phyloP scores from a whole-genome alignment of 2,329 filamentous ascomycete genomes.

The Fusarium sp. region DNA sequence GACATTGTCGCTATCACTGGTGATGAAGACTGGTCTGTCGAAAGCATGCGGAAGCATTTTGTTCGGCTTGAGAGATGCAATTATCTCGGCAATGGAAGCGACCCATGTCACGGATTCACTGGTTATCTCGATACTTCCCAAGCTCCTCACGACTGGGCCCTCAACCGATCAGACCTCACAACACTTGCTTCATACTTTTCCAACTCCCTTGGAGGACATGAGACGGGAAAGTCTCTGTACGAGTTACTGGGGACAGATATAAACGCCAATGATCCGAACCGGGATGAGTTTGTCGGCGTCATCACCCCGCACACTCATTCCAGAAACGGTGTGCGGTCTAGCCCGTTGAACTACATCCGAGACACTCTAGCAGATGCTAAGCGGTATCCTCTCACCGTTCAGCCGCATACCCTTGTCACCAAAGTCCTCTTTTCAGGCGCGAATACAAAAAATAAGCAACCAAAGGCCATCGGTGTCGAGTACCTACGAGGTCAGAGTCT shows the following conservation, averaged over 20 bases:
- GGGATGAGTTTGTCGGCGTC: background rate
- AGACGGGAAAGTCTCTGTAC: background rate
- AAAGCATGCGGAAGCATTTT: conserved; percentile 63
- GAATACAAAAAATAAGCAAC: background rate
- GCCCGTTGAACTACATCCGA: background rate
- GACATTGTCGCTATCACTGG: background rate
- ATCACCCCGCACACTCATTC: background rate
- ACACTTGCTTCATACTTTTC: background rate
- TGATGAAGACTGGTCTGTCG: background rate
- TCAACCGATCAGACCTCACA: background rate
- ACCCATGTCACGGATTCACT: background rate
- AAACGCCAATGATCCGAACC: background rate
- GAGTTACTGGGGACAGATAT: background rate
- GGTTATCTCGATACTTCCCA: background rate
- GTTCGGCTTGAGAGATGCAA: background rate
- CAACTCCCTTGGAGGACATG: background rate
- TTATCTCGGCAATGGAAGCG: background rate
- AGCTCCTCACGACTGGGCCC: background rate
- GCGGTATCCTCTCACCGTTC: background rate
- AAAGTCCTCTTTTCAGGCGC: background rate
- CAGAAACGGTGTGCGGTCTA: background rate
- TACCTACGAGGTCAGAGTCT: background rate
- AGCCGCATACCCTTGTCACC: background rate
- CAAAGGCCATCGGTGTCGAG: background rate
- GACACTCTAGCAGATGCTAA: background rate